phyloP scores from a whole-genome alignment of 495 filamentous ascomycete genomes.

The Penicillium silybi region DNA sequence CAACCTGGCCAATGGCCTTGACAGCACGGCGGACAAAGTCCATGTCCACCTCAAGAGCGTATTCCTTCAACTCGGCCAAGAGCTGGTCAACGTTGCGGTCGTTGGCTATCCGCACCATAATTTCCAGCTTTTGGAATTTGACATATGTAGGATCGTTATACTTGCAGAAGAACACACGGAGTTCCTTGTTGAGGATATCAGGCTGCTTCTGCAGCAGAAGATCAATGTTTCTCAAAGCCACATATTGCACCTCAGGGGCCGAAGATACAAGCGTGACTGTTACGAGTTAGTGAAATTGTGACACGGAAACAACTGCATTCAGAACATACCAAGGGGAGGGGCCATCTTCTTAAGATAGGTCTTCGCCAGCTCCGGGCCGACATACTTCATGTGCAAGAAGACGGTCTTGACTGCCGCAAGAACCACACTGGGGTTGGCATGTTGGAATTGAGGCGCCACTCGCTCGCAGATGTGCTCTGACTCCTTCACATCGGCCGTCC shows the following conservation, averaged over 20 bases:
- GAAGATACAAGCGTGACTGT: conserved; percentile 93
- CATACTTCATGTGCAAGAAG: conserved; percentile 89
- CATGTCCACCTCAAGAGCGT: conserved; percentile 98
- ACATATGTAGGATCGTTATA: conserved; percentile 98
- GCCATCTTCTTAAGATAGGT: conserved; percentile 98
- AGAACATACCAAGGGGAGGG: conserved; percentile 72
- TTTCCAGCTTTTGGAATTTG: conserved; percentile 96
- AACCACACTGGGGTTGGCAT: conserved; percentile 96
- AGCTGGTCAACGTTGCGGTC: conserved; percentile 96
- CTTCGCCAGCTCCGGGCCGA: conserved; percentile 70
- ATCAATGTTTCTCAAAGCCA: conserved; percentile 93
- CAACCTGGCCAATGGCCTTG: conserved; percentile 92
- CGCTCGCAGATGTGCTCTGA: conserved; percentile 98
- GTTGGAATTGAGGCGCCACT: conserved; percentile 95
- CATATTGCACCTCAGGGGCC: conserved; percentile 95
- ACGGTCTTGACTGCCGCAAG: conserved; percentile 96
- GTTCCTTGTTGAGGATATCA: conserved; percentile 93
- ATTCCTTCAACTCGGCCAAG: conserved; percentile 90
- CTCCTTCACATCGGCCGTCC: conserved; percentile 82
- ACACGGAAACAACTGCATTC: conserved; percentile 9
- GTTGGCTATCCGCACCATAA: conserved; percentile 99
- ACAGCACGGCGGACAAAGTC: conserved; percentile 94
- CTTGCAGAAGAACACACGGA: conserved; percentile 99
- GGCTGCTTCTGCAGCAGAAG: conserved; percentile 92
- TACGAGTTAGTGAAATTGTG: conserved; percentile 7